Percentiles rank a stretch among this genome's conserved stretches.
Conservation (phyloP, 257 asterid species). For the Coffea eugenioides region DNA sequence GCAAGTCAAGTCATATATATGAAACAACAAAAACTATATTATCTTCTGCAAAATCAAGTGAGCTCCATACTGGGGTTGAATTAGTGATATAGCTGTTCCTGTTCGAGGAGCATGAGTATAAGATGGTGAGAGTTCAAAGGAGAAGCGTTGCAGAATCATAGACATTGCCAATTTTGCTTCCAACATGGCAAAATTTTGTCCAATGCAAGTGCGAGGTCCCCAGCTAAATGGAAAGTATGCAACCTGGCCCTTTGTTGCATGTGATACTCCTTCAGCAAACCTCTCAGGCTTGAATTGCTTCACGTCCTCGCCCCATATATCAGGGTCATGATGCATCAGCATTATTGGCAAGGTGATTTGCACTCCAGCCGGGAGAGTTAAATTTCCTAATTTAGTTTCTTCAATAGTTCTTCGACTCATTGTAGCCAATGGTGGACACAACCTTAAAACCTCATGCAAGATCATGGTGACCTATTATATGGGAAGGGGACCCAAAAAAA, state of each 20-base stretch:
- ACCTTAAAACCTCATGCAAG: slow-evolving; percentile 19
- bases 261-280: slow-evolving; percentile 12
- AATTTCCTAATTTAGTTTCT: slow-evolving; percentile 12
- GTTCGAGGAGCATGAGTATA: slow-evolving; percentile 5
- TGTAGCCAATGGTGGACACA: slow-evolving; percentile 11
- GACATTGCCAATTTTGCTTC: slow-evolving; percentile 17
- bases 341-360: neutral
- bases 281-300: slow-evolving; percentile 27
- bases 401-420: neutral
- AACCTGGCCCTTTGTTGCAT: slow-evolving; percentile 15
- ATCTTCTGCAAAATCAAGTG: slow-evolving; percentile 2
- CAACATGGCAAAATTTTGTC: slow-evolving; percentile 17
- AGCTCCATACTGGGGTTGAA: slow-evolving; percentile 13
- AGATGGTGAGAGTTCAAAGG: slow-evolving; percentile 17
- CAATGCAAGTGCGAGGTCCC: slow-evolving; percentile 24
- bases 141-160: slow-evolving; percentile 23
- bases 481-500: too few relatives aligned
- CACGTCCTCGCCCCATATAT: slow-evolving; percentile 25
- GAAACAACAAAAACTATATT: neutral
- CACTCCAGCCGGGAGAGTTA: slow-evolving; percentile 16
- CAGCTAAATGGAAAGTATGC: slow-evolving; percentile 20
- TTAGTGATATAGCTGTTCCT: neutral
- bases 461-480: slow-evolving; percentile 27
- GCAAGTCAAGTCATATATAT: too few relatives aligned
- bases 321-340: slow-evolving; percentile 15